Conservation (phyloP, 768 basidiomycete species). For the Trametes punicea region DNA sequence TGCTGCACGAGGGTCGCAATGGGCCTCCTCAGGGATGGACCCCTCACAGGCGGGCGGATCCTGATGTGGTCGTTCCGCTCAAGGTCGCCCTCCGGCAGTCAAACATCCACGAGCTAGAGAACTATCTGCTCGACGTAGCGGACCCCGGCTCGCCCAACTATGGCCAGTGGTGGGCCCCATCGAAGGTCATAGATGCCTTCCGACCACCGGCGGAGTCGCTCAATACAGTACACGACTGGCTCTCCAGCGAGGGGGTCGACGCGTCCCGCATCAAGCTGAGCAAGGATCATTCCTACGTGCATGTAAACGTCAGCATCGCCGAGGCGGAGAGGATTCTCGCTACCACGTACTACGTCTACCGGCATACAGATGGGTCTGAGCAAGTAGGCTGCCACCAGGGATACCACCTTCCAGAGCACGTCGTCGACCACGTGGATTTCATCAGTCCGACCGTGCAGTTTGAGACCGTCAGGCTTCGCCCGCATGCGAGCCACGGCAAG, state of each 20-base stretch:
- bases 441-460: conserved; percentile 74
- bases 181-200: conserved; percentile 31
- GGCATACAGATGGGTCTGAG: conserved; percentile 29
- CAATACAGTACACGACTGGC: conserved; percentile 32
- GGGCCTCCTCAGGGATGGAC: conserved; percentile 39
- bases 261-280: conserved; percentile 25
- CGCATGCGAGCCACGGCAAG: not conserved
- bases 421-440: conserved; percentile 59
- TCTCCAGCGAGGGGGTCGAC: conserved; percentile 28
- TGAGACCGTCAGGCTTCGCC: conserved; percentile 21
- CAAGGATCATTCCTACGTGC: conserved; percentile 31
- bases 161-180: conserved; percentile 35
- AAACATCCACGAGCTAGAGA: conserved; percentile 31
- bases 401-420: conserved; percentile 58
- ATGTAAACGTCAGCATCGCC: conserved; percentile 37
- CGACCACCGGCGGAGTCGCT: conserved; percentile 29
- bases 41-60: conserved; percentile 32
- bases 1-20: conserved; percentile 13
- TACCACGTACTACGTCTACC: conserved; percentile 44
- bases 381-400: conserved; percentile 55
- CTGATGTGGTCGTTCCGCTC: conserved; percentile 31
- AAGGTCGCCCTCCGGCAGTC: conserved; percentile 36
- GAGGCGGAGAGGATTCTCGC: conserved; percentile 41
- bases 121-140: conserved; percentile 33
- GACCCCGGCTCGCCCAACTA: conserved; percentile 36